These are phyloP conservation scores for Debaryomyces udenii DNA, from an alignment of 1,139 yeast species.

Conservation along the genomic window DNA sequence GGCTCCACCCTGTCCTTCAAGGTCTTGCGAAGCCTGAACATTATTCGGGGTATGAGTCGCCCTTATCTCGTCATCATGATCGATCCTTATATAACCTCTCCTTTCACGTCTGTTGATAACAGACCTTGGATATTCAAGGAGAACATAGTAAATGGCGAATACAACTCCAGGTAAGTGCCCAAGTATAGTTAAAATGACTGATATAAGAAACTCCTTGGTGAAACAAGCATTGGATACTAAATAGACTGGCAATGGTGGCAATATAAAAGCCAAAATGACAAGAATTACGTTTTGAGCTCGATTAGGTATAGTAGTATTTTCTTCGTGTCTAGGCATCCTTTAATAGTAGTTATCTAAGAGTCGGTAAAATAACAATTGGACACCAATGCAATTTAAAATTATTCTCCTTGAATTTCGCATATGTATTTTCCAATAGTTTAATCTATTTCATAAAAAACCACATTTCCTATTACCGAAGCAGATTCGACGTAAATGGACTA, in stretches of 20 bases:
- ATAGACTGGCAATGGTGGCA: slow-evolving; percentile 47
- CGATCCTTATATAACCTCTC: slow-evolving; percentile 26
- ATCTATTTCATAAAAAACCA: background rate
- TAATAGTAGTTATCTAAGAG: background rate
- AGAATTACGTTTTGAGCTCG: slow-evolving; percentile 27
- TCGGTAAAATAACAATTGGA: no score
- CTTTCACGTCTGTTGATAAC: slow-evolving; percentile 9
- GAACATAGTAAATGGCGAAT: slow-evolving; percentile 37
- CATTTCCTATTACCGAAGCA: background rate
- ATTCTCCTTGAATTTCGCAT: slow-evolving; percentile 9
- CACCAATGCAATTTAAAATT: background rate
- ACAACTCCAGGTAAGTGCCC: slow-evolving; percentile 45
- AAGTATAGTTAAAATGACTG: slow-evolving; percentile 37
- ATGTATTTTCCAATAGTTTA: slow-evolving; percentile 5
- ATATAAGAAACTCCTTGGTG: slow-evolving; percentile 39
- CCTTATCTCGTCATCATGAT: slow-evolving; percentile 21
- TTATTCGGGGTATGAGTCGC: background rate
- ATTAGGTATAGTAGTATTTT: background rate
- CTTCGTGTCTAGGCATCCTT: slow-evolving; percentile 5
- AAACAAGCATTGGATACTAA: slow-evolving; percentile 31
- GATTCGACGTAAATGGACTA: slow-evolving; percentile 56
- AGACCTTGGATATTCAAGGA: slow-evolving; percentile 24
- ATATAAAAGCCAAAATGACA: slow-evolving; percentile 33
- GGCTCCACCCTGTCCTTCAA: slow-evolving; percentile 1
- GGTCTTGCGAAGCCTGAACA: slow-evolving; percentile 1